Base-by-base conservation (phyloP, 495 filamentous ascomycete genomes). In the Evernia prunastri region DNA sequence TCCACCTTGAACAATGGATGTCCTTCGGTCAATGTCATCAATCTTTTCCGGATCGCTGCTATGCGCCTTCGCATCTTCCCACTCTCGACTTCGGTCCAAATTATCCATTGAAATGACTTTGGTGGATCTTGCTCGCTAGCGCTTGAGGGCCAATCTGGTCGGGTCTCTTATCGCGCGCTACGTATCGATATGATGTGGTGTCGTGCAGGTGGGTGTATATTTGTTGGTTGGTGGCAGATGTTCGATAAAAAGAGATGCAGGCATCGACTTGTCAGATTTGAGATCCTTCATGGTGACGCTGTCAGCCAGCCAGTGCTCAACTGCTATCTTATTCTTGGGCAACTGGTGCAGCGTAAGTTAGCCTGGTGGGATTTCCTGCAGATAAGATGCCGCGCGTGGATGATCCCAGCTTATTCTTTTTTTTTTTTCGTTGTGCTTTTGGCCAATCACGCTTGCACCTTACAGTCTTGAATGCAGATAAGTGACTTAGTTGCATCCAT, bases 31-130 rank as follows among this genome's bases (percentile, higher is more conserved):
- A 3, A 49, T 18, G 42, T 43, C 56, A 29, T 59, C 35, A 0
- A 49, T 59, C 33, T 64, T 59, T 57, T 64, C 62, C 31, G 42
- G 42, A 33, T 64, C 62, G n/a, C 10, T 31, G 13, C 54, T 29
- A 13, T 54, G 51, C 29, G 29, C 7, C 33, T 33, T 54, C 25
- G 6, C 0, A 54, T 54, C 29, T 9, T 54, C 15, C 51, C 51
- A 31, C 33, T 2, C 51, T 35, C 17, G 27, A 33, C 33, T 7
- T 33, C 33, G 51, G 8, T 54, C 18, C 51, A 54, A 7, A 1
- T 54, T 54, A 0, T 54, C 51, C 27, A 18, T 33, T 18, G 51
- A 27, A 27, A 35, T 54, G 45, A 27, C 27, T 29, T 35, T 4
- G 17, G 29, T 29, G 27, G 29, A 33, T 20, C 0, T 33, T 35